A percentile compares a stretch with the other conserved stretches of the same genome.
phyloP scores from a whole-genome alignment of 2,329 filamentous ascomycete species.

The Aspergillus uvarum region DNA sequence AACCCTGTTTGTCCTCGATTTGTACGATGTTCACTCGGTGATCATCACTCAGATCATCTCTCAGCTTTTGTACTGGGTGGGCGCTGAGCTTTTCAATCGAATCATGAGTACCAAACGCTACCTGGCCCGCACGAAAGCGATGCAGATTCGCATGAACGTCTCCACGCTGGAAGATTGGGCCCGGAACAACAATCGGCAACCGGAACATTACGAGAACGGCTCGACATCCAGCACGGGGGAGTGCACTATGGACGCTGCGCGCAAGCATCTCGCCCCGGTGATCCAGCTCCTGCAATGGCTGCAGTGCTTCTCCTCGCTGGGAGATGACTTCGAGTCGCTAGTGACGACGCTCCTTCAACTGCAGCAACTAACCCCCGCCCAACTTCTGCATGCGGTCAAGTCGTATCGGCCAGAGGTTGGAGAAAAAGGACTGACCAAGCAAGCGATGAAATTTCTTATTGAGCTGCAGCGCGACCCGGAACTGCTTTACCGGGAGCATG shows the following conservation, averaged over 20 bases:
- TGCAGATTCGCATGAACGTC: constrained; percentile 99
- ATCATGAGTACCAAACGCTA: constrained; percentile 97
- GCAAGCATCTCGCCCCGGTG: constrained; percentile 81
- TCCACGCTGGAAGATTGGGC: constrained; percentile 96
- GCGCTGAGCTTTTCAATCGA: constrained; percentile 93
- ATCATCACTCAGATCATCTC: constrained; percentile 89
- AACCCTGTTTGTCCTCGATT: constrained; percentile 91
- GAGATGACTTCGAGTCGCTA: constrained; percentile 84
- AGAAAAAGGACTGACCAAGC: constrained; percentile 86
- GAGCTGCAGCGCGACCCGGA: constrained; percentile 74
- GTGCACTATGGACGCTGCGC: constrained; percentile 77
- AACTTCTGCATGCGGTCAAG: constrained; percentile 86
- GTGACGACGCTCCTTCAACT: constrained; percentile 87
- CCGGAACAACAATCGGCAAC: constrained; percentile 84
- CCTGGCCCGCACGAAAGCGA: constrained; percentile 91
- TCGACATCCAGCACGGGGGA: constrained; percentile 84
- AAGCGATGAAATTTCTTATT: constrained; percentile 80
- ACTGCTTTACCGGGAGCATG: constrained; percentile 48
- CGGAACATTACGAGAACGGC: constrained; percentile 92
- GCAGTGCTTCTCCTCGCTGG: constrained; percentile 93
- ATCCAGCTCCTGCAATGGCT: constrained; percentile 96
- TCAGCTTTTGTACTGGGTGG: constrained; percentile 93
- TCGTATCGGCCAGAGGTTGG: constrained; percentile 94
- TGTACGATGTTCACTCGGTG: constrained; percentile 98
- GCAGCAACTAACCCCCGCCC: constrained; percentile 77